Evolutionary conservation across 2,329 filamentous ascomycete species (phyloP).

Genomic region (Capronia americana): DNA sequence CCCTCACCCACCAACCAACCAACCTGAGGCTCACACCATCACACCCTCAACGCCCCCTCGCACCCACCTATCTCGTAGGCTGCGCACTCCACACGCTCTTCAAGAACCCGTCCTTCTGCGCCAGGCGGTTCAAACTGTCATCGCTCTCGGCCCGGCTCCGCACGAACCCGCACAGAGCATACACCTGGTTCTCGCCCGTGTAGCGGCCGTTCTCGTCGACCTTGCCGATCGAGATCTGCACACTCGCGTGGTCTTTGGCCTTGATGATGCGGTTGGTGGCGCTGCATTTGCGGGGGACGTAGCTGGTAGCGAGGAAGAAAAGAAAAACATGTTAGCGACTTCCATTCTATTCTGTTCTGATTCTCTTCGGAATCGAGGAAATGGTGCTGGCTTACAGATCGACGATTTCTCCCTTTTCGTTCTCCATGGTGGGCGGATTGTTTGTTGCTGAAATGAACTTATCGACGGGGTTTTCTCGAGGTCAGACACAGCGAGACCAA

Average conservation of each 20-base stretch:
- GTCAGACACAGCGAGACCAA: neutral
- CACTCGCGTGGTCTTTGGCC: slow-evolving; percentile 98
- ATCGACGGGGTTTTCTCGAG: neutral
- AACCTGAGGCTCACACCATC: neutral
- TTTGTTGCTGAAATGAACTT: neutral
- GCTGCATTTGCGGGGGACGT: slow-evolving; percentile 98
- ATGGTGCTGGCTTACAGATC: slow-evolving; percentile 73
- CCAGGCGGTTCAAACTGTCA: slow-evolving; percentile 92
- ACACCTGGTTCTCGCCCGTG: slow-evolving; percentile 96
- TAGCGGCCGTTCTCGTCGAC: slow-evolving; percentile 98
- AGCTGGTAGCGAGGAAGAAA: slow-evolving; percentile 60
- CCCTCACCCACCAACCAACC: neutral
- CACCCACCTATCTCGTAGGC: slow-evolving; percentile 34
- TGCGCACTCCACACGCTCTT: slow-evolving; percentile 91
- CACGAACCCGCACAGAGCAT: slow-evolving; percentile 97
- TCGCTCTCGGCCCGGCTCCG: slow-evolving; percentile 98
- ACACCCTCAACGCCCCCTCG: neutral
- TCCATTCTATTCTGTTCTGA: no score
- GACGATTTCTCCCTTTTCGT: slow-evolving; percentile 99
- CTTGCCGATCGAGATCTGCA: slow-evolving; percentile 96
- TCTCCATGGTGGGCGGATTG: slow-evolving; percentile 79
- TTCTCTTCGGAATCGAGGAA: neutral
- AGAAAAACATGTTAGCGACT: slow-evolving; percentile 5
- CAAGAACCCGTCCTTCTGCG: slow-evolving; percentile 94
- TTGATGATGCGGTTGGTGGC: slow-evolving; percentile 99